These are phyloP conservation scores for Aspergillus brunneoviolaceus DNA, from an alignment of 2,329 filamentous ascomycete genomes.

Conservation along the genomic window DNA sequence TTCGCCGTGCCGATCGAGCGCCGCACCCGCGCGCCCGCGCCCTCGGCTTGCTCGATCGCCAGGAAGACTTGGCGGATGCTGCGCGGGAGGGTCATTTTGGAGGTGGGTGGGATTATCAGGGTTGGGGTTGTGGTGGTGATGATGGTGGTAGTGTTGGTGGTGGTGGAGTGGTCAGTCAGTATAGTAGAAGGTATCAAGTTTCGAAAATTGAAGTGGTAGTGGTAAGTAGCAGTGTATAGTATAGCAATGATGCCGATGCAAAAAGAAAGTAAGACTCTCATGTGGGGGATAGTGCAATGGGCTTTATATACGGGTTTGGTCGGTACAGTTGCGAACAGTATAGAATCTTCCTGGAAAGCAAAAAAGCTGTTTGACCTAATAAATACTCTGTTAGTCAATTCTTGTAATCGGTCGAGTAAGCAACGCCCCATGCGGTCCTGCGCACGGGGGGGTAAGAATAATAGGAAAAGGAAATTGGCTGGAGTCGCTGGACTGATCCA, in stretches of 20 bases:
- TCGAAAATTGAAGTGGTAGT: slow-evolving; percentile 21
- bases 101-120: slow-evolving; percentile 27
- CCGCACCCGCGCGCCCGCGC: slow-evolving; percentile 81
- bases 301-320: slow-evolving; percentile 30
- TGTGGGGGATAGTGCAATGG: slow-evolving; percentile 19
- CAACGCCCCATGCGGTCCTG: not conserved
- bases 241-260: slow-evolving; percentile 40
- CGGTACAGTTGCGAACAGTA: slow-evolving; percentile 18
- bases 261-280: slow-evolving; percentile 39
- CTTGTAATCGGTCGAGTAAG: slow-evolving; percentile 21
- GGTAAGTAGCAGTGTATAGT: slow-evolving; percentile 17
- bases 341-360: slow-evolving; percentile 21
- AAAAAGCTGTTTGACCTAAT: not conserved
- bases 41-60: slow-evolving; percentile 82
- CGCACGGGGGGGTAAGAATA: not conserved
- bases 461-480: not conserved
- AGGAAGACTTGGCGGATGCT: slow-evolving; percentile 80
- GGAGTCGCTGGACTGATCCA: not conserved
- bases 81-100: slow-evolving; percentile 64
- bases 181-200: slow-evolving; percentile 17
- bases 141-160: slow-evolving; percentile 8
- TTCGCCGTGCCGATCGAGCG: slow-evolving; percentile 82
- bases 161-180: slow-evolving; percentile 18
- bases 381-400: slow-evolving; percentile 26
- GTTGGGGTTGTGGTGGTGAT: slow-evolving; percentile 10